Percentiles rank a stretch among this genome's conserved stretches.
Conservation (phyloP, 2,329 filamentous ascomycete species). For the Aspergillus sclerotialis region DNA sequence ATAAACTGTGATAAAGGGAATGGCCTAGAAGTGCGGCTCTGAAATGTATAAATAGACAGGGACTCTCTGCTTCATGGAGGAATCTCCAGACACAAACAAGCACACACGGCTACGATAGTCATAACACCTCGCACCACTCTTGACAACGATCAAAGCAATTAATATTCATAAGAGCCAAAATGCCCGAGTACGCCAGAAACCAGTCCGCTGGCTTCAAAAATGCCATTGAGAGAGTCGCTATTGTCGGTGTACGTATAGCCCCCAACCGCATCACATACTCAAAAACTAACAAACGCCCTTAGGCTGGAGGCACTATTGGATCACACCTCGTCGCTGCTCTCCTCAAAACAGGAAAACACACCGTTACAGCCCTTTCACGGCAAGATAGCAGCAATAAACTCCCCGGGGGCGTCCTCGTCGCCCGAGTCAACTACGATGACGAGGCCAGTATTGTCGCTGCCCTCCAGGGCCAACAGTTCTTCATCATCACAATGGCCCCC, state of each 20-base stretch:
- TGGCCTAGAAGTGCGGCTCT: slow-evolving; percentile 3
- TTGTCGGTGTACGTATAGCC: slow-evolving; percentile 28
- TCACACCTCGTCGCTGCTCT: slow-evolving; percentile 27
- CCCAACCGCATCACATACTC: slow-evolving; percentile 1
- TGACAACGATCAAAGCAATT: slow-evolving; percentile 2
- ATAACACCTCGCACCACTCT: no score
- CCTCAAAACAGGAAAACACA: slow-evolving; percentile 43
- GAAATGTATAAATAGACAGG: slow-evolving; percentile 12
- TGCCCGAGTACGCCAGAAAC: slow-evolving; percentile 18
- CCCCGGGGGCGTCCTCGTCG: slow-evolving; percentile 39
- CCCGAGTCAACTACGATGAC: slow-evolving; percentile 44
- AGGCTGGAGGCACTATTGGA: slow-evolving; percentile 32
- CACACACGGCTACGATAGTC: no score
- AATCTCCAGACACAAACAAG: slow-evolving; percentile 6
- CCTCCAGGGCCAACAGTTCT: slow-evolving; percentile 49
- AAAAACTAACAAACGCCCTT: slow-evolving; percentile 6
- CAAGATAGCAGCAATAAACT: slow-evolving; percentile 34
- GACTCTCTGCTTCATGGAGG: slow-evolving; percentile 5
- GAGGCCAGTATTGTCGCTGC: slow-evolving; percentile 41
- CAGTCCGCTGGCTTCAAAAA: slow-evolving; percentile 21
- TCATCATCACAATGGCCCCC: slow-evolving; percentile 49
- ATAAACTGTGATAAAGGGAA: no score
- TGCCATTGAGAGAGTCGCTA: slow-evolving; percentile 30
- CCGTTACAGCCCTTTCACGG: slow-evolving; percentile 47
- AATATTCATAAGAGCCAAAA: slow-evolving; percentile 6